Evolutionary conservation across 2,329 filamentous ascomycete species (phyloP).

Genomic region (Penicillium sp.): DNA sequence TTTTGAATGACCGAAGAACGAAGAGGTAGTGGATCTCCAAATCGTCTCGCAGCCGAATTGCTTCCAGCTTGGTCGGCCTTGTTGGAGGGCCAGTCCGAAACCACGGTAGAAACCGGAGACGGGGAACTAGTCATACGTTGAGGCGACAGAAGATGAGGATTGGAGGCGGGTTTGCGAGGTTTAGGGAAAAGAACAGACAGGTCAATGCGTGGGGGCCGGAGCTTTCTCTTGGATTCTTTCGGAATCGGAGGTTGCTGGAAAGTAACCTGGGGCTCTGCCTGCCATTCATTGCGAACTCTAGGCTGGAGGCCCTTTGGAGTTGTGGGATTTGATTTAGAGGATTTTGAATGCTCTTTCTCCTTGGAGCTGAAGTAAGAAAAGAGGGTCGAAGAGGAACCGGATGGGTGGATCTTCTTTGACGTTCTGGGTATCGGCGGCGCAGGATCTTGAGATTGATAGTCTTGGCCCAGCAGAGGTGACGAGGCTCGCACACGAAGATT

Average conservation of each 20-base stretch:
- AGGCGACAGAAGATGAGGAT: constrained; percentile 45
- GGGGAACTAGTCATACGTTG: constrained; percentile 47
- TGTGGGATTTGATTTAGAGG: constrained; percentile 37
- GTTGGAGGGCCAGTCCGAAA: constrained; percentile 35
- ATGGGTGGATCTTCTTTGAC: constrained; percentile 43
- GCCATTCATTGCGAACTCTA: constrained; percentile 21
- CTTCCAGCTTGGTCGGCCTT: constrained; percentile 25
- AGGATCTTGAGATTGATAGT: constrained; percentile 35
- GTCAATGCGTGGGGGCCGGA: constrained; percentile 46
- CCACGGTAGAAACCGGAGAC: constrained; percentile 40
- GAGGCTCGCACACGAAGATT: constrained; percentile 49
- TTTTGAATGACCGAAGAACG: constrained; percentile 14
- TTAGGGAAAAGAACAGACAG: constrained; percentile 49
- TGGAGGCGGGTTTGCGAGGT: constrained; percentile 33
- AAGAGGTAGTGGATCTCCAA: constrained; percentile 32
- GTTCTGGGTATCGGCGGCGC: constrained; percentile 37
- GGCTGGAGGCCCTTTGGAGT: constrained; percentile 23
- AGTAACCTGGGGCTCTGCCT: constrained; percentile 26
- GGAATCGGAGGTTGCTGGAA: constrained; percentile 27
- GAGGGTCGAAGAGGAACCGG: constrained; percentile 51
- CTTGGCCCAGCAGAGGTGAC: constrained; percentile 50
- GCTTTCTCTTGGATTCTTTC: constrained; percentile 44
- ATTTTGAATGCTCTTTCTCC: constrained; percentile 32
- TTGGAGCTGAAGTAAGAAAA: constrained; percentile 53
- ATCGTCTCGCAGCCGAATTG: constrained; percentile 27